phyloP scores from a whole-genome alignment of 2,329 filamentous ascomycete species.

The Alternaria metachromatica region DNA sequence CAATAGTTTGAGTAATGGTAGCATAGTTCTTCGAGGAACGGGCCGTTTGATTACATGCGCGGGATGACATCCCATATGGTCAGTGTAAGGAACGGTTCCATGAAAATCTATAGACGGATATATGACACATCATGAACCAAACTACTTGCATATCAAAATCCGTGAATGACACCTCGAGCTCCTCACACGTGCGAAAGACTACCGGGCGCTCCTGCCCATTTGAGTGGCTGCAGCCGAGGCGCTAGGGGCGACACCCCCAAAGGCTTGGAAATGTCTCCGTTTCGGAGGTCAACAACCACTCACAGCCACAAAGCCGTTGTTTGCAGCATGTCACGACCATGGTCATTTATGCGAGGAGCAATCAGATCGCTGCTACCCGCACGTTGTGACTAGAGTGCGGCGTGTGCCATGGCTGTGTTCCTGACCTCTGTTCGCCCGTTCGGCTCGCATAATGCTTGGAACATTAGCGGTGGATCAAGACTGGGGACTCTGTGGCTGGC shows the following conservation, averaged over 20 bases:
- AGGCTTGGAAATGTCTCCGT: constrained; percentile 16
- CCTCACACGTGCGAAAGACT: constrained; percentile 24
- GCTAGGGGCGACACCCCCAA: constrained; percentile 13
- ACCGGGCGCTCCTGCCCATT: constrained; percentile 26
- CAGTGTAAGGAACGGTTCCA: neutral
- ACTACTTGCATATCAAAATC: neutral
- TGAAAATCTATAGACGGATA: neutral
- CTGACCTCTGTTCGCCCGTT: constrained; percentile 1
- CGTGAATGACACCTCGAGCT: constrained; percentile 18
- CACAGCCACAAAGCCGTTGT: constrained; percentile 27
- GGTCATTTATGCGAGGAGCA: constrained; percentile 32
- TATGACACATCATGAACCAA: neutral
- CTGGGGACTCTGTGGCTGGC: neutral
- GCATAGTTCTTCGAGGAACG: neutral
- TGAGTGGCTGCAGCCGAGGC: constrained; percentile 25
- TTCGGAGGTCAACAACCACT: constrained; percentile 31
- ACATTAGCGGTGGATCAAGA: neutral
- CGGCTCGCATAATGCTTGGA: constrained; percentile 3
- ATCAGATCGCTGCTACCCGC: constrained; percentile 30
- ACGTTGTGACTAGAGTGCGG: constrained; percentile 19
- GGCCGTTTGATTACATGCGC: neutral
- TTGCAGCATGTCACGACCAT: constrained; percentile 12
- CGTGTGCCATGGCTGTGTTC: constrained; percentile 9
- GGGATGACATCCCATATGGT: constrained; percentile 3
- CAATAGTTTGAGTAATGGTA: neutral